A percentile compares a stretch with the other conserved stretches of the same genome.
Conservation (phyloP, 352 stramenopile genomes). For the Aphanomyces invadans region DNA sequence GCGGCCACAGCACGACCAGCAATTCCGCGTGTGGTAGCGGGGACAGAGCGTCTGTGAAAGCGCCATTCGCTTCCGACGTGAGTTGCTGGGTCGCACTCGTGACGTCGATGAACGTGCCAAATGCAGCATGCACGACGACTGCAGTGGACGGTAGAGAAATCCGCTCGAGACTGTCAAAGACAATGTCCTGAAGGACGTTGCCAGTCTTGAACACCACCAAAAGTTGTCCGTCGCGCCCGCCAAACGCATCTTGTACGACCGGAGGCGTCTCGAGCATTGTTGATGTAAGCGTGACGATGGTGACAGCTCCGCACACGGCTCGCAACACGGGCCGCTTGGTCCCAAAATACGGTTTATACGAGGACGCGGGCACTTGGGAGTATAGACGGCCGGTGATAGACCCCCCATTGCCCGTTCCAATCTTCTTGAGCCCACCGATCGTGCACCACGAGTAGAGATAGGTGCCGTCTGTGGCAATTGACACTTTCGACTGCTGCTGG, state of each 20-base stretch:
- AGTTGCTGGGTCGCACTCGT: not conserved
- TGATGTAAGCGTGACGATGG: not conserved
- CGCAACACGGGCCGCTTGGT: not conserved
- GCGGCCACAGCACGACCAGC: not conserved
- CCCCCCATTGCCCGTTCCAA: not conserved
- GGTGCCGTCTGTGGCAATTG: slow-evolving; percentile 8
- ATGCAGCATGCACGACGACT: slow-evolving; percentile 3
- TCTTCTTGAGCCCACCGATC: not conserved
- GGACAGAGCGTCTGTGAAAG: not conserved
- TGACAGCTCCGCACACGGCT: slow-evolving; percentile 1
- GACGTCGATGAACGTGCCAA: slow-evolving; percentile 15
- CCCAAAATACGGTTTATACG: not conserved
- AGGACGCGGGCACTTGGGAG: not conserved
- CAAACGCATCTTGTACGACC: not conserved
- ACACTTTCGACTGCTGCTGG: not conserved
- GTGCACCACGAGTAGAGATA: slow-evolving; percentile 12
- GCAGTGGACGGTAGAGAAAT: not conserved
- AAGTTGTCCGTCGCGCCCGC: slow-evolving; percentile 15
- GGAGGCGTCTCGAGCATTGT: not conserved
- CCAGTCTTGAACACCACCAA: slow-evolving; percentile 2
- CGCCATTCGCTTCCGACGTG: not conserved
- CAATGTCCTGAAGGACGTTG: not conserved
- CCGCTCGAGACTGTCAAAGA: not conserved
- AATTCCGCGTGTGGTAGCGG: not conserved
- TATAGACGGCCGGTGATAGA: slow-evolving; percentile 10